These are phyloP conservation scores for Trichoderma guizhouense DNA, from an alignment of 2,329 filamentous ascomycete genomes.

Conservation along the genomic window DNA sequence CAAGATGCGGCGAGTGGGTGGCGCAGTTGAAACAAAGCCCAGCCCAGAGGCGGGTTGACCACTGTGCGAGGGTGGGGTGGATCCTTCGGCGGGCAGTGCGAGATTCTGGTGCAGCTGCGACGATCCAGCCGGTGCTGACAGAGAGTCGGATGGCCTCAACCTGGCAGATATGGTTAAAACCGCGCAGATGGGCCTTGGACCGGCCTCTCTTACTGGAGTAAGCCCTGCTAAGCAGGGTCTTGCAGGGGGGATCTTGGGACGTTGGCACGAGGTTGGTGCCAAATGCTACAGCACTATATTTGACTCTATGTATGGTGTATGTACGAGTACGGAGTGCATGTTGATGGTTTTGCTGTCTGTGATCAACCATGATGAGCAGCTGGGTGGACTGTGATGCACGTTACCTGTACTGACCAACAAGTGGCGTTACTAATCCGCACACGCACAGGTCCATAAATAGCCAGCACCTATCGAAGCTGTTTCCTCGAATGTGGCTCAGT, in stretches of 20 bases:
- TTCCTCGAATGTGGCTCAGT: not conserved
- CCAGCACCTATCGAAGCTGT: not conserved
- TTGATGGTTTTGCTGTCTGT: not conserved
- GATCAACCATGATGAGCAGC: not conserved
- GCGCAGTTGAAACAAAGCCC: conserved; percentile 7
- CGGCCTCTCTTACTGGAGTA: not conserved
- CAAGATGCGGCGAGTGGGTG: conserved; percentile 16
- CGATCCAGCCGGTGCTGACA: conserved; percentile 1
- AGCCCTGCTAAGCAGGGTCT: not conserved
- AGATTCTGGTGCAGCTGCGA: not conserved
- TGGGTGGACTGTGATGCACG: not conserved
- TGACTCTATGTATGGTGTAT: not conserved
- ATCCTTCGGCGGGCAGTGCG: conserved; percentile 7
- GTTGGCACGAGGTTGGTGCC: not conserved
- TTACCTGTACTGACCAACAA: not conserved
- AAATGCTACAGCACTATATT: not conserved
- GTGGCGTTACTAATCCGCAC: not conserved
- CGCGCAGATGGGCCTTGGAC: not conserved
- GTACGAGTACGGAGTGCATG: not conserved
- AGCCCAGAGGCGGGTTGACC: not conserved
- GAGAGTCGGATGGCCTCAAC: not conserved
- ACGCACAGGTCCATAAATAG: conserved; percentile 6
- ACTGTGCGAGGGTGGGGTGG: conserved; percentile 2
- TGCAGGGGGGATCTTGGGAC: not conserved
- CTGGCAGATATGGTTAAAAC: not conserved